Evolutionary conservation across 177 flowering plant genomes (phyloP), one percentile per base, ranked within the genome.

Genomic region (Tripterygium wilfordii): DNA sequence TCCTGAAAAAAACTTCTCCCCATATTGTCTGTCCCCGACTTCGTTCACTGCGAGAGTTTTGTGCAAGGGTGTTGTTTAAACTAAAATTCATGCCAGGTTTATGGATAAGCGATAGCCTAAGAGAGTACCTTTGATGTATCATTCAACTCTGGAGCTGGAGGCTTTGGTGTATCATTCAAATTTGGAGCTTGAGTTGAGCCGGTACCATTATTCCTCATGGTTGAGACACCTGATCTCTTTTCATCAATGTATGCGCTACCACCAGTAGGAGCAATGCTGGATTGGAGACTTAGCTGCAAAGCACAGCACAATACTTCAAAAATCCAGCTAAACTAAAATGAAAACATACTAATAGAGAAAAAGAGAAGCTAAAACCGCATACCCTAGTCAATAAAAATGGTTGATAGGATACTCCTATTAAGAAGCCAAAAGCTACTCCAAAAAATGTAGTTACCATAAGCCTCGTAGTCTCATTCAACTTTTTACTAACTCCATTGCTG

Each of bases 371-470:
- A 2, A 56, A 18, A 24, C 7, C 21, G 5, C 19, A 24, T 61
- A 92, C 96, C 94, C 69, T 88, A 8, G 66, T 68, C 36, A 78
- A 57, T 25, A 75, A 66, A 27, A 64, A 44, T 4, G 70, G 43
- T 17, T 85, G 94, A 65, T 77, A 70, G 37, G 85, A 80, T 28
- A 80, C 61, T 48, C 98, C 96, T 42, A 88, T 53, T 20, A 87
- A 65, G 70, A 88, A 82, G 19, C 98, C 98, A 51, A 92, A 62
- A 31, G 77, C 63, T 36, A 82, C 65, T 58, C 94, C 98, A 43
- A 79, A 24, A 37, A 79, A 68, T 19, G 74, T 71, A 12, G 83
- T 67, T 22, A 78, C 62, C 20, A 78, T 40, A 51, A 79, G 58
- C 85, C 75, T 80, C 84, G 82, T 77, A 10, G 60, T 68, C 46